Conservation (phyloP, 441 rosid species). For the Oxalis stricta region DNA sequence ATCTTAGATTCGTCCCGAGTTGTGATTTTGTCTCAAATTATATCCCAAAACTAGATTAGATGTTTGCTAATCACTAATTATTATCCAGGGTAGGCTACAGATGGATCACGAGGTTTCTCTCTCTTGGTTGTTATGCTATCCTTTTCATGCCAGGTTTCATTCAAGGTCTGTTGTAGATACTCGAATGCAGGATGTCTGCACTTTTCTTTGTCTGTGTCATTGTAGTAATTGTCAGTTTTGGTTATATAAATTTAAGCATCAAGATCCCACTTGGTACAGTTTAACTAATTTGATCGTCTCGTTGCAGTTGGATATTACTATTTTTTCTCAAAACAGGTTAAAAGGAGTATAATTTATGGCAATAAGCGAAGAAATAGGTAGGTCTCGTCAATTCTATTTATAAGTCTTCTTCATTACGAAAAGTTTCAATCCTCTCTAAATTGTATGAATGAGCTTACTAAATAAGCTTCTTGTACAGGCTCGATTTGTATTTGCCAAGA, state of each 20-base stretch:
- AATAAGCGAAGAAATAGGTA: slow-evolving; percentile 94
- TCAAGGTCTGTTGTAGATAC: slow-evolving; percentile 43
- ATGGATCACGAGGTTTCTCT: slow-evolving; percentile 76
- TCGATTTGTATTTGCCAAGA: slow-evolving; percentile 82
- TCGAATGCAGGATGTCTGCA: not conserved
- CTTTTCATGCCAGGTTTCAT: slow-evolving; percentile 89
- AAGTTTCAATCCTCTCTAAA: slow-evolving; percentile 3
- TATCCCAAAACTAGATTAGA: slow-evolving; percentile 6
- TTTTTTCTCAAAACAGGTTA: slow-evolving; percentile 65
- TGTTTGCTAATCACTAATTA: slow-evolving; percentile 25
- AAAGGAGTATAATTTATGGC: slow-evolving; percentile 73
- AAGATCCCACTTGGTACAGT: not conserved
- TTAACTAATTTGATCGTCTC: slow-evolving; percentile 18
- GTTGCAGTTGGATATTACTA: slow-evolving; percentile 88
- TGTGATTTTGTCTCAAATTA: not conserved
- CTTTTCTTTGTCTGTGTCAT: slow-evolving; percentile 1
- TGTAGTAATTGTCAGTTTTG: not conserved
- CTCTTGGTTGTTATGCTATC: slow-evolving; percentile 83
- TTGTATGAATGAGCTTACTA: slow-evolving; percentile 2
- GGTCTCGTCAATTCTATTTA: not conserved
- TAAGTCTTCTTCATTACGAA: not conserved
- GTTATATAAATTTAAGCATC: not conserved
- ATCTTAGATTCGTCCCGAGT: no score
- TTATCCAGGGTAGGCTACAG: slow-evolving; percentile 91
- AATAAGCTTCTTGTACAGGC: slow-evolving; percentile 33